Conservation (phyloP, 2,329 filamentous ascomycete genomes). For the Bipolaris oryzae region DNA sequence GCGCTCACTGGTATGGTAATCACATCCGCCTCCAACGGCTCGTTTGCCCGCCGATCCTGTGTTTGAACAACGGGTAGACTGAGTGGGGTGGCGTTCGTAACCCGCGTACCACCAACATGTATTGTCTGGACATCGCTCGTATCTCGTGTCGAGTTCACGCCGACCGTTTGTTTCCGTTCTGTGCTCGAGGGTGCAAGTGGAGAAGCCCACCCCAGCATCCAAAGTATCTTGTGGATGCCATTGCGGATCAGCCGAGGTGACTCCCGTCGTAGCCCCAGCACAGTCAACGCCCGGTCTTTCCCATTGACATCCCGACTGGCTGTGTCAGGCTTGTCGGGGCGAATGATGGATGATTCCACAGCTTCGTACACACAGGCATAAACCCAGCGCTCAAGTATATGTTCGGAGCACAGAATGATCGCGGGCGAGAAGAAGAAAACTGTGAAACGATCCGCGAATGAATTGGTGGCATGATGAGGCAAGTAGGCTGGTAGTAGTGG, state of each 20-base stretch:
- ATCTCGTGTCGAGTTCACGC: slow-evolving; percentile 3
- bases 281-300: slow-evolving; percentile 28
- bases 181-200: slow-evolving; percentile 4
- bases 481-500: slow-evolving; percentile 32
- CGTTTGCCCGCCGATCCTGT: slow-evolving; percentile 1
- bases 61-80: slow-evolving; percentile 26
- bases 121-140: slow-evolving; percentile 17
- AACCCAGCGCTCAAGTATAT: slow-evolving; percentile 35
- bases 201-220: slow-evolving; percentile 35
- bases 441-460: slow-evolving; percentile 19
- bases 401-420: slow-evolving; percentile 33
- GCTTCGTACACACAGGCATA: slow-evolving; percentile 37
- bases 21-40: slow-evolving; percentile 10
- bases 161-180: slow-evolving; percentile 2
- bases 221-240: slow-evolving; percentile 31
- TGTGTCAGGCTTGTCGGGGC: slow-evolving; percentile 40
- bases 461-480: slow-evolving; percentile 23
- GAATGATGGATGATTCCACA: slow-evolving; percentile 37
- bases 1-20: slow-evolving; percentile 17
- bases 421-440: slow-evolving; percentile 36
- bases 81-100: slow-evolving; percentile 33
- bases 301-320: slow-evolving; percentile 28
- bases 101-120: slow-evolving; percentile 25
- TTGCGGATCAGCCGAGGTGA: slow-evolving; percentile 31
- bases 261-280: slow-evolving; percentile 31